These are phyloP conservation scores for Xylaria bambusicola DNA, from an alignment of 495 filamentous ascomycete species.

Conservation along the genomic window DNA sequence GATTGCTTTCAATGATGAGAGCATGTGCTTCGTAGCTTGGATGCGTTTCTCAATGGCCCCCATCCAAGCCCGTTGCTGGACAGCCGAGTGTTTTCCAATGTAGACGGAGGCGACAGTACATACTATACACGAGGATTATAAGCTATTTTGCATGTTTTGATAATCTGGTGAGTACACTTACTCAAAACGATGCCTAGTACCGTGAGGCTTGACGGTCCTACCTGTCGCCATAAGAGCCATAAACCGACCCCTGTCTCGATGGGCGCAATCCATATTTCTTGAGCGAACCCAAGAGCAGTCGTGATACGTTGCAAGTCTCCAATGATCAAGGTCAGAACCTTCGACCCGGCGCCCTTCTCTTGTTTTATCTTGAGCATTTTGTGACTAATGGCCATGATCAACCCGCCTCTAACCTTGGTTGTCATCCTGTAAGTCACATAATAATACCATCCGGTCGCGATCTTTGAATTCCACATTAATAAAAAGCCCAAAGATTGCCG, in stretches of 20 bases:
- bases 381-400: conserved; percentile 38
- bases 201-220: conserved; percentile 46
- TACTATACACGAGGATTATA: not conserved
- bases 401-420: conserved; percentile 55
- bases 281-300: conserved; percentile 23
- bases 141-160: not conserved
- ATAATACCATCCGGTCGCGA: conserved; percentile 50
- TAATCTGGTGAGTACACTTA: conserved; percentile 17
- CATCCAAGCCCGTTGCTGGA: not conserved
- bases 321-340: conserved; percentile 54
- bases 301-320: conserved; percentile 33
- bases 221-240: conserved; percentile 53
- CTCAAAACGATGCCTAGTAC: conserved; percentile 50
- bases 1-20: conserved; percentile 56
- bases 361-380: conserved; percentile 45
- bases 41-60: conserved; percentile 38
- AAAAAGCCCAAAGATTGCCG: not conserved
- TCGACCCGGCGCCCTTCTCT: conserved; percentile 41
- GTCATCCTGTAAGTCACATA: conserved; percentile 54
- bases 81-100: conserved; percentile 10
- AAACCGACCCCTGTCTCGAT: conserved; percentile 55
- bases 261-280: conserved; percentile 45
- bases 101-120: not conserved
- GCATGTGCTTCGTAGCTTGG: conserved; percentile 49
- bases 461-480: not conserved